Base-by-base conservation (phyloP, 352 stramenopile genomes). In the Phytophthora multivora region DNA sequence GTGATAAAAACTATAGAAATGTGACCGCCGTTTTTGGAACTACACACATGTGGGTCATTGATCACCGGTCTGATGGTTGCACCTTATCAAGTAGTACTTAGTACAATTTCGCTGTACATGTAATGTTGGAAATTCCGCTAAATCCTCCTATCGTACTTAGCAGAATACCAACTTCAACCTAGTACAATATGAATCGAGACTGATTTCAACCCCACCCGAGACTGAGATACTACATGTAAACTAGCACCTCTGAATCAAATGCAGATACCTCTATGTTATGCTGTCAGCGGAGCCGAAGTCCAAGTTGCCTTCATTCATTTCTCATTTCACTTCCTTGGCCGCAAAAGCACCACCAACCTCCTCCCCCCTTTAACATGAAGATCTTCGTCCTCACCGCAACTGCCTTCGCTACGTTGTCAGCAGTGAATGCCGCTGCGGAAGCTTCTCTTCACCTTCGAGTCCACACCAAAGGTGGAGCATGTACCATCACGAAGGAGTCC, bases 381-480 rank as follows among this genome's bases (percentile, higher is more conserved):
- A 57, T 47, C 36, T 48, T 57, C 35, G 8, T 33, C 2, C 21
- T 57, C 23, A 36, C 23, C 35, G 36, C 28, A 33, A 33, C 28
- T 33, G 28, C 1, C 28, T 13, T 57, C 11, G 23, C 36, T 15
- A 23, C 36, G 4, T 25, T 57, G 13, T 57, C 49, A 23, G n/a
- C 23, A 21, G 49, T 39, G 5, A 23, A 55, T 18, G 48, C 48
- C 4, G 31, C 21, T 21, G 49, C 23, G 15, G 35, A 57, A 30
- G 33, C 49, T 12, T 57, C 49, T 10, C 21, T 57, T 5, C 36
- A 57, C 23, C 49, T 57, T 31, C 49, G 49, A 28, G 18, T 57
- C 36, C 49, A 57, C 35, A 15, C 4, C 4, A 39, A 38, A n/a
- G 25, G 25, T 11, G 23, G 28, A 33, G 50, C 9, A 11, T 57